A percentile compares a stretch with the other conserved stretches of the same genome.
These are phyloP conservation scores for Poterioochromonas sp. DNA, from an alignment of 352 stramenopile species.

Conservation along the genomic window DNA sequence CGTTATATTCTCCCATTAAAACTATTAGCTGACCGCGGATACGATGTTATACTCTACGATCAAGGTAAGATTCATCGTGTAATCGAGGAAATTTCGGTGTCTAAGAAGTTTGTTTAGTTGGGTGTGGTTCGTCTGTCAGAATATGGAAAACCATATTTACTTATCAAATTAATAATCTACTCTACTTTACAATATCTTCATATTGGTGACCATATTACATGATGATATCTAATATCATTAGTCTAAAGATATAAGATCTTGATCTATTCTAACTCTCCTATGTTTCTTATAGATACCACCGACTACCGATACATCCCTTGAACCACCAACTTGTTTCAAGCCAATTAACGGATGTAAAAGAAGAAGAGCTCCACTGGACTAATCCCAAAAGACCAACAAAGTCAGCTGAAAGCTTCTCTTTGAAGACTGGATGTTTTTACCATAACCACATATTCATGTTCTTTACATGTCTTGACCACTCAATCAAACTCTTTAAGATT, in stretches of 20 bases:
- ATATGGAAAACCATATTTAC: slow-evolving; percentile 17
- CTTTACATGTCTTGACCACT: slow-evolving; percentile 13
- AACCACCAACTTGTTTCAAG: slow-evolving; percentile 13
- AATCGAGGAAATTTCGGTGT: too few species aligned
- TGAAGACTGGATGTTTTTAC: slow-evolving; percentile 14
- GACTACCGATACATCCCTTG: slow-evolving; percentile 10
- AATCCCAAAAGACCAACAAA: slow-evolving; percentile 14
- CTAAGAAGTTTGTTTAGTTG: too few species aligned
- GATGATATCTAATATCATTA: slow-evolving; percentile 18
- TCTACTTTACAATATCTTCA: slow-evolving; percentile 17
- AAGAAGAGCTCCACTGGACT: slow-evolving; percentile 10
- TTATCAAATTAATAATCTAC: slow-evolving; percentile 19
- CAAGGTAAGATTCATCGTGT: slow-evolving; percentile 13
- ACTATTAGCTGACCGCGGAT: neutral
- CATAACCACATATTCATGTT: slow-evolving; percentile 15
- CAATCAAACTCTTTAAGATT: slow-evolving; percentile 17
- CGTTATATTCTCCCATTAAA: slow-evolving; percentile 3
- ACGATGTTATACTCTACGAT: neutral
- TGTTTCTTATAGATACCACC: slow-evolving; percentile 14
- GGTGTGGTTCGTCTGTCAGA: too few species aligned
- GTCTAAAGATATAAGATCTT: slow-evolving; percentile 17
- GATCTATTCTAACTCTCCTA: slow-evolving; percentile 14
- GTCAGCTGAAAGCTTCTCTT: slow-evolving; percentile 11
- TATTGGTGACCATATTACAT: slow-evolving; percentile 15
- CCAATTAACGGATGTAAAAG: slow-evolving; percentile 14